Evolutionary conservation across 2,329 filamentous ascomycete species (phyloP), one percentile per base, ranked within the genome.

Genomic region (Fusarium miscanthi): DNA sequence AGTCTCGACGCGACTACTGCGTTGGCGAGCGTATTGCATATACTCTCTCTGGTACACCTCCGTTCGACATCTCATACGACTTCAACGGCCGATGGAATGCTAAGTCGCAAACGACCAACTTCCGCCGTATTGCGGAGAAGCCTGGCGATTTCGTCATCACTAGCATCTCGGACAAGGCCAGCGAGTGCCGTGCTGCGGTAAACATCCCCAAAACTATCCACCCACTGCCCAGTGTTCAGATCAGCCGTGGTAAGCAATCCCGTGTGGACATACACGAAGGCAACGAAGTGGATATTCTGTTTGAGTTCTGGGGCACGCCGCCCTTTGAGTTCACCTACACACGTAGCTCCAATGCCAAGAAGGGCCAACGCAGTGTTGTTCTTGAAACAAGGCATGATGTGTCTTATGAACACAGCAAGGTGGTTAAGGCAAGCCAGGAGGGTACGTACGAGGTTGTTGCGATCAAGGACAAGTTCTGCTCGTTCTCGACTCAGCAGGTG

Each of bases 291-390:
- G 94, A 98, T 79, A 94, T 99, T 58, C 85, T 94, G 12, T 98
- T 99, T 77, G 93, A 97, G 77, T 99, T 99, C 83, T 95, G 93
- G 85, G 96, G 97, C 63, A 95, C 93, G 10, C 94, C 96, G 69
- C 96, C 96, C 2, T 99, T 99, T 78, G 96, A 98, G 82, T 99
- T 98, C 80, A 98, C 95, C 63, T 98, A 97, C 81, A 98, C 94
- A 25, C 89, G 96, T 69, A 96, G 92, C 82, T 94, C 94, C 48
- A 97, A 97, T 80, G 91, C 91, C 60, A 92, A 88, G 66, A 94
- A 91, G 84, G 92, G 92, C 3, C 93, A 94, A 81, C 93, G 91
- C 78, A 90, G 92, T 41, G 87, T 91, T 76, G 89, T 99, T 38
- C 87, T 99, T 23, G 97, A 99, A 84, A 98, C 97, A 73, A 90